Percentiles rank a stretch among this genome's conserved stretches.
Evolutionary conservation across 176 grass and related monocot species (phyloP).

Genomic region (Hordeum marinum): DNA sequence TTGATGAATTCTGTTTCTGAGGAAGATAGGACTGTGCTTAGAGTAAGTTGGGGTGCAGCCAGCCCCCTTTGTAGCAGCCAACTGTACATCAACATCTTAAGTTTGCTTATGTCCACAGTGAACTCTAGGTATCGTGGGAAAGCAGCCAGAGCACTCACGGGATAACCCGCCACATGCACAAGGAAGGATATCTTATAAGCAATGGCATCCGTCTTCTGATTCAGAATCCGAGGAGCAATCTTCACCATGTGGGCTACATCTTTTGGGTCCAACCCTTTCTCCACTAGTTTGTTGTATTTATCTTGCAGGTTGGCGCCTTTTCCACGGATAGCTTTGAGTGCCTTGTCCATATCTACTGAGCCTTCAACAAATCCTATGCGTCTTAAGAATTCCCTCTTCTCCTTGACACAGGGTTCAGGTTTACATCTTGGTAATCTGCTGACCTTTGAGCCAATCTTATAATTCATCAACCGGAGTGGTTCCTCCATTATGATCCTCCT

Average conservation of each 20-base stretch:
- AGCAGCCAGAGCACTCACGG: slow-evolving; percentile 28
- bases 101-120: slow-evolving; percentile 36
- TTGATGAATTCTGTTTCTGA: slow-evolving; percentile 41
- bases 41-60: slow-evolving; percentile 17
- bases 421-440: slow-evolving; percentile 18
- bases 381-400: slow-evolving; percentile 44
- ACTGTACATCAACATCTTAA: slow-evolving; percentile 49
- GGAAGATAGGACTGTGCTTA: slow-evolving; percentile 37
- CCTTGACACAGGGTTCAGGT: slow-evolving; percentile 23
- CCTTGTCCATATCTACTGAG: slow-evolving; percentile 46
- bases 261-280: slow-evolving; percentile 30
- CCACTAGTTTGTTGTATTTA: slow-evolving; percentile 43
- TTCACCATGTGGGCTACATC: slow-evolving; percentile 47
- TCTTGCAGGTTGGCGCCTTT: slow-evolving; percentile 53
- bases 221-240: slow-evolving; percentile 37
- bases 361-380: slow-evolving; percentile 43
- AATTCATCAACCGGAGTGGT: slow-evolving; percentile 34
- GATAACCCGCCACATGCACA: slow-evolving; percentile 37
- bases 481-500: slow-evolving; percentile 45
- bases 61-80: slow-evolving; percentile 45
- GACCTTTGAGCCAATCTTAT: slow-evolving; percentile 36
- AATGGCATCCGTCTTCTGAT: slow-evolving; percentile 50
- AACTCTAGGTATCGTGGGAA: slow-evolving; percentile 45
- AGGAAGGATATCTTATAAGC: slow-evolving; percentile 48
- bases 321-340: slow-evolving; percentile 45